phyloP scores from a whole-genome alignment of 2,329 filamentous ascomycete species.

The Diaporthe sp. region DNA sequence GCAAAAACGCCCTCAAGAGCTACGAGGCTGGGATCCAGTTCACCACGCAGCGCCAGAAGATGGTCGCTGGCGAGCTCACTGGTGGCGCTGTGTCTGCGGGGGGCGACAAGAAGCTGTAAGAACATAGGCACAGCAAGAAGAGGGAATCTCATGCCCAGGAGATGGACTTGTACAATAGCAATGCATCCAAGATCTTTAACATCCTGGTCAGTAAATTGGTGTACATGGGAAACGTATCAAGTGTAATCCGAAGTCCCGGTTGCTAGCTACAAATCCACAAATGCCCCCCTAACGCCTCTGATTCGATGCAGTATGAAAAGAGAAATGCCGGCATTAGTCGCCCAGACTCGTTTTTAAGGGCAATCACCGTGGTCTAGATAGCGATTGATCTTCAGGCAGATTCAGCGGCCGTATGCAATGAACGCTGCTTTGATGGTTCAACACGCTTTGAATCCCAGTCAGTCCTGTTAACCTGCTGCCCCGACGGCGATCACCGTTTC shows the following conservation, averaged over 20 bases:
- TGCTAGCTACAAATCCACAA: slow-evolving; percentile 36
- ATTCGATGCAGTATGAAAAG: slow-evolving; percentile 35
- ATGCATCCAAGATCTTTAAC: background rate
- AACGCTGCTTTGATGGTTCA: slow-evolving; percentile 9
- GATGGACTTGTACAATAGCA: background rate
- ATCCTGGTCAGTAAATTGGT: slow-evolving; percentile 4
- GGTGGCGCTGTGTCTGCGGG: slow-evolving; percentile 55
- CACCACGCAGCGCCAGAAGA: slow-evolving; percentile 62
- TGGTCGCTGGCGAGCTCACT: slow-evolving; percentile 67
- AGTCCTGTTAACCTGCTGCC: background rate
- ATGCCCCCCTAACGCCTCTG: slow-evolving; percentile 38
- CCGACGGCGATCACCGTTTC: slow-evolving; percentile 67
- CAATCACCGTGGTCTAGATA: slow-evolving; percentile 23
- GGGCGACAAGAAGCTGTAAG: background rate
- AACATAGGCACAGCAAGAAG: background rate
- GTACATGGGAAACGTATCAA: slow-evolving; percentile 8
- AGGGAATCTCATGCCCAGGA: background rate
- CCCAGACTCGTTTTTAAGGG: slow-evolving; percentile 11
- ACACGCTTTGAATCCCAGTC: slow-evolving; percentile 8
- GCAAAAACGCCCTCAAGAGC: slow-evolving; percentile 48
- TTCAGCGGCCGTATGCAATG: slow-evolving; percentile 9
- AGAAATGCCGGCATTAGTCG: background rate
- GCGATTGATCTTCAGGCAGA: slow-evolving; percentile 13
- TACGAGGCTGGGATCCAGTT: slow-evolving; percentile 53
- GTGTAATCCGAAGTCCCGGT: slow-evolving; percentile 38